A percentile compares a stretch with the other conserved stretches of the same genome.
phyloP scores from a whole-genome alignment of 108 stramenopile genomes.

The Pseudonitzschia pungens region DNA sequence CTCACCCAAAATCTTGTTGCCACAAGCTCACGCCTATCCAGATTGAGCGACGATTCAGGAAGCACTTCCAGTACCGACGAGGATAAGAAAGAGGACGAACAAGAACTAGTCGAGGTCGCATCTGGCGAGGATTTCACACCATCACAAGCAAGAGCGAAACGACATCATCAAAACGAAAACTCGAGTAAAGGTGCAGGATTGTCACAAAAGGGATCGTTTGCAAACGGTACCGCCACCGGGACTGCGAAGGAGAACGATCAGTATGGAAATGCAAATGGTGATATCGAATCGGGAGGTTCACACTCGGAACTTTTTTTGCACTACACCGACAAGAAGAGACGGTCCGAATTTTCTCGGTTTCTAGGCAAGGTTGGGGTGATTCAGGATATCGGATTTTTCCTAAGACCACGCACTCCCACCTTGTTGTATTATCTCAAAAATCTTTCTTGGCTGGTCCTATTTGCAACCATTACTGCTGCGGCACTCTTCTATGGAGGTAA shows the following conservation, averaged over 20 bases:
- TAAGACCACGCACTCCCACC: slow-evolving; percentile 7
- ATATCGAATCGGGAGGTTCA: not conserved
- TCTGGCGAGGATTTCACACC: not conserved
- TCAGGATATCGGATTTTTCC: not conserved
- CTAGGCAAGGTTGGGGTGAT: slow-evolving; percentile 7
- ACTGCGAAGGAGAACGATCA: not conserved
- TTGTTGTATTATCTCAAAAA: not conserved
- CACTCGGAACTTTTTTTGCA: not conserved
- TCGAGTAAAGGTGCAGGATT: not conserved
- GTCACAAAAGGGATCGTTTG: not conserved
- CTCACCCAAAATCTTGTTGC: not conserved
- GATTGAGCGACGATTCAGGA: not conserved
- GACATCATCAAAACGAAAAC: not conserved
- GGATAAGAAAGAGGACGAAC: not conserved
- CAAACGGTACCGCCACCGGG: not conserved
- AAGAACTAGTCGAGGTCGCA: not conserved
- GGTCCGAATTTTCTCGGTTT: not conserved
- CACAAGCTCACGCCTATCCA: not conserved
- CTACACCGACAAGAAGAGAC: slow-evolving; percentile 1
- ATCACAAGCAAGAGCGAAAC: not conserved
- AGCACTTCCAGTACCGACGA: not conserved
- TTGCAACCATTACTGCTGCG: not conserved
- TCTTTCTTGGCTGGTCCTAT: not conserved
- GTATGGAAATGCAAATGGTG: not conserved
- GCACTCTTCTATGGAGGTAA: not conserved